Evolutionary conservation across 176 grass and related monocot species (phyloP), one percentile per base, ranked within the genome.

Genomic region (Pontederia crassipes): DNA sequence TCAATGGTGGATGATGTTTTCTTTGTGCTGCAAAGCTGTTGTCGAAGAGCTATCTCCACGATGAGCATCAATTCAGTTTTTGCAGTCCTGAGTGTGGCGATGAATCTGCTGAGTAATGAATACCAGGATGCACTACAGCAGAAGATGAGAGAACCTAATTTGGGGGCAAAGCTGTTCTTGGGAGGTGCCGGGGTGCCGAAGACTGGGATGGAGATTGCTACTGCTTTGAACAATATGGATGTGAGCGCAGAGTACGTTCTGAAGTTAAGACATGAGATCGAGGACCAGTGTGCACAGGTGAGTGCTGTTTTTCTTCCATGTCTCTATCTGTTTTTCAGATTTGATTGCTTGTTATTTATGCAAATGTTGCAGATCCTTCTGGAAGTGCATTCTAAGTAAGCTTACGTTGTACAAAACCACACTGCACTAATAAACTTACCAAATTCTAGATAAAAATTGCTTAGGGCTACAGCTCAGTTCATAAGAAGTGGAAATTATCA

Each of bases 1-100:
- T 97, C 92, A 20, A 88, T 97, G 87, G 92, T 97, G 26, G 84
- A 97, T 7, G 92, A 97, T 46, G 84, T 78, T 57, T 97, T 97
- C 59, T 97, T 80, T 54, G 84, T 97, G 50, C 75, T 91, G 59
- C 92, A 97, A 65, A 91, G 87, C 61, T 91, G 92, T 71, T 85
- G 84, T 55, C 75, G 74, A 45, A 81, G 87, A 27, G 87, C 87
- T 46, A 89, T 83, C 59, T 97, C 84, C 15, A 97, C 87, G 32
- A 78, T 71, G 58, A 97, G 81, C 66, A 91, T 97, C 55, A 91
- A 87, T 71, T 97, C 92, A 0, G 71, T 91, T 65, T 79, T 97
- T 66, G 83, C 84, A 48, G 81, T 97, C 49, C 73, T 91, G 67
- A 82, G 81, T 71, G 92, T 81, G 10, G 84, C 84, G 14, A 83